Conservation (phyloP, 371 early-diverging fungal genomes). For the Nosema granulosis region DNA sequence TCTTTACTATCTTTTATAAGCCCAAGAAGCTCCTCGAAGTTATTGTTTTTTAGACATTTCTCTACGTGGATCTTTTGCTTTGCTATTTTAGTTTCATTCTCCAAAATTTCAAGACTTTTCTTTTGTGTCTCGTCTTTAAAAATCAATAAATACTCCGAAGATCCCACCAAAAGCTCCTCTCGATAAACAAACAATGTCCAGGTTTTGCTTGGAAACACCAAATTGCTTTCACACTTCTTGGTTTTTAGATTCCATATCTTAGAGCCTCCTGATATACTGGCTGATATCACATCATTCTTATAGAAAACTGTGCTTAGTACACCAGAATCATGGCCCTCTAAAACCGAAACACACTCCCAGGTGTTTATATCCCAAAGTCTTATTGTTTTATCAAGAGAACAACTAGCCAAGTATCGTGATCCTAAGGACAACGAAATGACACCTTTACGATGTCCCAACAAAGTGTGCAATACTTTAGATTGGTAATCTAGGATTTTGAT, state of each 20-base stretch:
- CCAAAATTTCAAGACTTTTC: not conserved
- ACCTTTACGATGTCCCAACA: conserved; percentile 37
- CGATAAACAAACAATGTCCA: not conserved
- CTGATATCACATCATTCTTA: conserved; percentile 16
- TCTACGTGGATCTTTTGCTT: conserved; percentile 17
- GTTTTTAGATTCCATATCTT: conserved; percentile 36
- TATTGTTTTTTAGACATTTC: conserved; percentile 17
- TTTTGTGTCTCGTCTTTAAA: conserved; percentile 30
- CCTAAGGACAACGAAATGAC: conserved; percentile 14
- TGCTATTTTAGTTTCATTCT: conserved; percentile 13
- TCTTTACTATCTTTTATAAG: conserved; percentile 13
- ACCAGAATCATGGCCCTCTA: conserved; percentile 70
- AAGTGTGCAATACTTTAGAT: conserved; percentile 8
- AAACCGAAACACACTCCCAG: conserved; percentile 68
- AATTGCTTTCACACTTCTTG: conserved; percentile 20
- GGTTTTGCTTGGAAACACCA: conserved; percentile 1
- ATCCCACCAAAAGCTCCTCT: not conserved
- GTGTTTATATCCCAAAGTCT: conserved; percentile 70
- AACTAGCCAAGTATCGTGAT: conserved; percentile 10
- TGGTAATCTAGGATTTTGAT: conserved; percentile 40
- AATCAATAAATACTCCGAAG: not conserved
- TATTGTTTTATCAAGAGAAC: conserved; percentile 69
- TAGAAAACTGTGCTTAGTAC: conserved; percentile 54
- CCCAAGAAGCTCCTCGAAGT: not conserved
- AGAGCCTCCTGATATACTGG: conserved; percentile 22